phyloP scores from a whole-genome alignment of 1,284 basidiomycete genomes.

The Anthracocystis walkeri region DNA sequence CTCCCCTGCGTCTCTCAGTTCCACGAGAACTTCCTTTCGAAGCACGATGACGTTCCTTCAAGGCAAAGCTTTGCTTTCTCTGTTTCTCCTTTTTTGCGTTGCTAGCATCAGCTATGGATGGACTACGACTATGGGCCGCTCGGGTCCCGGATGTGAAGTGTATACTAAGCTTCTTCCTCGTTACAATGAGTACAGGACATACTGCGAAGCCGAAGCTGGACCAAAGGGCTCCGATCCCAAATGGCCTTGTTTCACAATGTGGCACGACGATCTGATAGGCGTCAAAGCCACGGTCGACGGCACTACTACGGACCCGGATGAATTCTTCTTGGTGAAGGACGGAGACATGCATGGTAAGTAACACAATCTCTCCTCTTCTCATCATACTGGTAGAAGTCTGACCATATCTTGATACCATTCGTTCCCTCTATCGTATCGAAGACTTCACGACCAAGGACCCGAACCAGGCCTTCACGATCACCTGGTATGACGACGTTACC shows the following conservation, averaged over 20 bases:
- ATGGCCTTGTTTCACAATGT: slow-evolving; percentile 30
- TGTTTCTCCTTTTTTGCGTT: neutral
- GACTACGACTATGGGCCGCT: neutral
- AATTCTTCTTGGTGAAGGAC: slow-evolving; percentile 22
- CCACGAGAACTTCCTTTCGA: neutral
- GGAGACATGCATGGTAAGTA: slow-evolving; percentile 18
- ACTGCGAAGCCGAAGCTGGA: slow-evolving; percentile 20
- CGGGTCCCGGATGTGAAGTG: neutral
- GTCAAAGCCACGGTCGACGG: neutral
- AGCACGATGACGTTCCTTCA: neutral
- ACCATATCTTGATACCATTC: neutral
- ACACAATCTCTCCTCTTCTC: neutral
- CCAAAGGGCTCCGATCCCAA: neutral
- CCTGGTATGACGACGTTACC: neutral
- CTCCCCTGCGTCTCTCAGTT: too few species aligned
- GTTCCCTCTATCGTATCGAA: neutral
- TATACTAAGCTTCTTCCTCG: slow-evolving; percentile 20
- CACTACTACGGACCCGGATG: neutral
- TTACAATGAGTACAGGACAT: slow-evolving; percentile 10
- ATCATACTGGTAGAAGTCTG: too few species aligned
- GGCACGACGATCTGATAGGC: neutral
- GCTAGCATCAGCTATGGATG: neutral
- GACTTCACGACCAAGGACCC: slow-evolving; percentile 28
- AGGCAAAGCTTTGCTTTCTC: neutral
- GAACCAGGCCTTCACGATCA: slow-evolving; percentile 4